phyloP scores from a whole-genome alignment of 208 protist genomes.

The Leishmania lainsoni region DNA sequence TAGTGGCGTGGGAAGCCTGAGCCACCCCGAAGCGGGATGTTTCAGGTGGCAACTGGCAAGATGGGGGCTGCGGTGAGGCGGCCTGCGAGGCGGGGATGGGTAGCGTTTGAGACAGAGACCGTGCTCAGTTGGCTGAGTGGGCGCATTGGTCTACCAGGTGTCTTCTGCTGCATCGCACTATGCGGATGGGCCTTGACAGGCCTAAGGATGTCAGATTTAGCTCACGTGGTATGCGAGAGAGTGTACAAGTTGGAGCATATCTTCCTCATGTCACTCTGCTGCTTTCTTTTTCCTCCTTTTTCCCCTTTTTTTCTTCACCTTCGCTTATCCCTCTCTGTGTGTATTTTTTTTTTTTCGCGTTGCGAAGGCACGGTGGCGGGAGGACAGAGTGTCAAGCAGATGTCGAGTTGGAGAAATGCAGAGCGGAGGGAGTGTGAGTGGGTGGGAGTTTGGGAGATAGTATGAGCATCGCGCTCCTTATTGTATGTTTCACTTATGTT shows the following conservation, averaged over 20 bases:
- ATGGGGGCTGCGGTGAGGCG: background rate
- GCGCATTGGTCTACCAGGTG: background rate
- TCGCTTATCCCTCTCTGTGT: background rate
- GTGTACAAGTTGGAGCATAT: background rate
- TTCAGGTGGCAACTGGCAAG: background rate
- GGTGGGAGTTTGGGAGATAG: background rate
- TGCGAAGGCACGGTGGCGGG: background rate
- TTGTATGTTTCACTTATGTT: background rate
- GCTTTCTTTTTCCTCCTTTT: background rate
- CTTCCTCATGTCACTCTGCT: too few species aligned
- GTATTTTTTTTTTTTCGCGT: background rate
- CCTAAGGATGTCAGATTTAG: background rate
- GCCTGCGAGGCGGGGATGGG: background rate
- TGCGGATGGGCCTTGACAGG: background rate
- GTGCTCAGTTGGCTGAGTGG: background rate
- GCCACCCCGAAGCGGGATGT: background rate
- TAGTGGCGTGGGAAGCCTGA: background rate
- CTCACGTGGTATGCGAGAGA: background rate
- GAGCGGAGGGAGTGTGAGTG: background rate
- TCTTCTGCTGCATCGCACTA: background rate
- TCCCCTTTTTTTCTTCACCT: background rate
- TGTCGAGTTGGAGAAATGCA: background rate
- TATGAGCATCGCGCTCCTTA: background rate
- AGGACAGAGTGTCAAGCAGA: background rate
- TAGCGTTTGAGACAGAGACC: background rate